These are phyloP conservation scores for Pseudogymnoascus destructans DNA, from an alignment of 2,329 filamentous ascomycete species.

Conservation along the genomic window DNA sequence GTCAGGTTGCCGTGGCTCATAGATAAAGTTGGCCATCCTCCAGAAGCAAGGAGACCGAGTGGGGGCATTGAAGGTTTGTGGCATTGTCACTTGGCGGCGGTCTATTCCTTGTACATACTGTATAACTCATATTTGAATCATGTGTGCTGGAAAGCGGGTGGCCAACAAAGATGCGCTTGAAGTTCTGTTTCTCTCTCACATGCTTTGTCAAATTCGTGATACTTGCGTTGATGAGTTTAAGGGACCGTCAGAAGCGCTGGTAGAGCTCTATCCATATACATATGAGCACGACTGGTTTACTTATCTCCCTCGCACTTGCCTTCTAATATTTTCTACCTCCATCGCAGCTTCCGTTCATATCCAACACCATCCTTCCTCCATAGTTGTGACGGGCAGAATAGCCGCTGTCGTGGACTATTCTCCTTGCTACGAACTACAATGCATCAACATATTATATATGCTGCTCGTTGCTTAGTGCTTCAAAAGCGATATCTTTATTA, in stretches of 20 bases:
- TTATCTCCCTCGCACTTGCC: not conserved
- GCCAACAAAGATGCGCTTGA: not conserved
- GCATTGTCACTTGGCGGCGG: not conserved
- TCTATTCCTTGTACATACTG: constrained; percentile 6
- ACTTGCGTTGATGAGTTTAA: not conserved
- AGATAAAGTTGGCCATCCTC: not conserved
- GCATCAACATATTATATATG: not conserved
- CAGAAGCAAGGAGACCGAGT: constrained; percentile 1
- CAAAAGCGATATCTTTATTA: not conserved
- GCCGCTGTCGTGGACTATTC: not conserved
- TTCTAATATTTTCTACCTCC: not conserved
- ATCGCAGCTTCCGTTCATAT: not conserved
- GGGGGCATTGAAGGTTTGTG: not conserved
- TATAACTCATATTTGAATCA: constrained; percentile 7
- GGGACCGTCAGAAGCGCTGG: not conserved
- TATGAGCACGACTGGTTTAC: not conserved
- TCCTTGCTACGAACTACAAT: not conserved
- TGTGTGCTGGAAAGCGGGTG: not conserved
- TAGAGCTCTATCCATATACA: not conserved
- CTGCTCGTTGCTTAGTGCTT: not conserved
- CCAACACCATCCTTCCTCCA: not conserved
- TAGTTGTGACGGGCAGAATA: not conserved
- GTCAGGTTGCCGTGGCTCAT: not conserved
- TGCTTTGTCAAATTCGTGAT: not conserved
- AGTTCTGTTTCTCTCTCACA: not conserved